These are phyloP conservation scores for Ceratocystis albifundus DNA, from an alignment of 2,329 filamentous ascomycete species.

Conservation along the genomic window DNA sequence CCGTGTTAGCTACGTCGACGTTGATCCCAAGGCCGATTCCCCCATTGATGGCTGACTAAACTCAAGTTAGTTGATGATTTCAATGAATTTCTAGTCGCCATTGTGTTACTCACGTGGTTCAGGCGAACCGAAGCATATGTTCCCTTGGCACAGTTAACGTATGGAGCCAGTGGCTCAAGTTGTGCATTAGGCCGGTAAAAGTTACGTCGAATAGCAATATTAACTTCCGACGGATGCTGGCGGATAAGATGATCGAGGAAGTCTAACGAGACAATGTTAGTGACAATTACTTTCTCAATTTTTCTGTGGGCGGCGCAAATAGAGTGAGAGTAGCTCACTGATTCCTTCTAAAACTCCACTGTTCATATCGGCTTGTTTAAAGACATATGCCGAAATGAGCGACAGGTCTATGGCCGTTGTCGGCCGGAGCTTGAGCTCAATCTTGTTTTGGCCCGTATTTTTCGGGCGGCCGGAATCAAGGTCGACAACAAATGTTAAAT, in stretches of 20 bases:
- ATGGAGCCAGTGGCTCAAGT: constrained; percentile 39
- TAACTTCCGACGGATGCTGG: constrained; percentile 56
- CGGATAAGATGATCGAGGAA: constrained; percentile 86
- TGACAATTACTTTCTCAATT: neutral
- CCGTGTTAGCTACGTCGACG: constrained; percentile 81
- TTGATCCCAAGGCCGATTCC: constrained; percentile 65
- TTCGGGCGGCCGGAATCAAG: constrained; percentile 45
- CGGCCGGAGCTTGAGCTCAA: constrained; percentile 50
- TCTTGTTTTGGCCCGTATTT: constrained; percentile 36
- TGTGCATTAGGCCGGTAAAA: constrained; percentile 56
- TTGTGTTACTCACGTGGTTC: constrained; percentile 36
- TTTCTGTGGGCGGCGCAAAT: neutral
- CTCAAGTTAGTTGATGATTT: constrained; percentile 3
- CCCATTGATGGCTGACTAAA: constrained; percentile 26
- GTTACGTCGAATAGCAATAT: constrained; percentile 64
- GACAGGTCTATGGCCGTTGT: constrained; percentile 59
- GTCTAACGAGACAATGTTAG: constrained; percentile 29
- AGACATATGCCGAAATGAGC: constrained; percentile 54
- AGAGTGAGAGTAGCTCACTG: constrained; percentile 32
- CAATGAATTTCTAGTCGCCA: neutral
- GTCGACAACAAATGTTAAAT: constrained; percentile 52
- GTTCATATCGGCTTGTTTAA: constrained; percentile 48
- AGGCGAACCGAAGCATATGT: constrained; percentile 77
- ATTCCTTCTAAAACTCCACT: constrained; percentile 64
- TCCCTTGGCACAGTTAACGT: constrained; percentile 73